These are phyloP conservation scores for Cladosporium velox DNA, from an alignment of 2,329 filamentous ascomycete species.

Conservation along the genomic window DNA sequence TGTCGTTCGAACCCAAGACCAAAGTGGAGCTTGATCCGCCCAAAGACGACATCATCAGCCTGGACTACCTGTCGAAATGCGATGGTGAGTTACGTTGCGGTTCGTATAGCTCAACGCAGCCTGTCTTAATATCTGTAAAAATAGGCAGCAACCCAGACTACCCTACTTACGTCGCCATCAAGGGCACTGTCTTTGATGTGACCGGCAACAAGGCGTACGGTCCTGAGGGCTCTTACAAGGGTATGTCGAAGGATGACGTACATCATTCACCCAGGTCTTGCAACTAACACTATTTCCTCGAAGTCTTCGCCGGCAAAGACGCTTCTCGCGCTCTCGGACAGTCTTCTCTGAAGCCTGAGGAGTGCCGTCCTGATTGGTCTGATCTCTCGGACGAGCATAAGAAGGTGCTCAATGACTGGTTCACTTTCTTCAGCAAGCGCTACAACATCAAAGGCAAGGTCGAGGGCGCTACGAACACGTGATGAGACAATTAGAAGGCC, in stretches of 20 bases:
- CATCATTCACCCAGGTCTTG: background rate
- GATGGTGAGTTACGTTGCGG: slow-evolving; percentile 65
- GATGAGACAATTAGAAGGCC: background rate
- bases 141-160: slow-evolving; percentile 64
- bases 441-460: slow-evolving; percentile 80
- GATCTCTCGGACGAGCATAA: slow-evolving; percentile 84
- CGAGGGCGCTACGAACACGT: slow-evolving; percentile 37
- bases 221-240: slow-evolving; percentile 78
- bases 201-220: slow-evolving; percentile 85
- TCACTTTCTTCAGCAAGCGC: slow-evolving; percentile 92
- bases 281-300: background rate
- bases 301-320: slow-evolving; percentile 95
- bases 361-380: slow-evolving; percentile 79
- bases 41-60: slow-evolving; percentile 82
- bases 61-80: slow-evolving; percentile 76
- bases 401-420: slow-evolving; percentile 84
- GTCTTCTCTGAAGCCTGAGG: slow-evolving; percentile 82
- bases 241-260: slow-evolving; percentile 53
- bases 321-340: slow-evolving; percentile 87
- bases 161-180: slow-evolving; percentile 63
- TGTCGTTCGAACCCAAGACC: slow-evolving; percentile 71
- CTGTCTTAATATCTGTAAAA: background rate
- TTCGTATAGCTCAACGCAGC: background rate
- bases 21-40: slow-evolving; percentile 77
- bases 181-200: slow-evolving; percentile 92